phyloP scores from a whole-genome alignment of 2,329 filamentous ascomycete species.

The Mycogone perniciosa region DNA sequence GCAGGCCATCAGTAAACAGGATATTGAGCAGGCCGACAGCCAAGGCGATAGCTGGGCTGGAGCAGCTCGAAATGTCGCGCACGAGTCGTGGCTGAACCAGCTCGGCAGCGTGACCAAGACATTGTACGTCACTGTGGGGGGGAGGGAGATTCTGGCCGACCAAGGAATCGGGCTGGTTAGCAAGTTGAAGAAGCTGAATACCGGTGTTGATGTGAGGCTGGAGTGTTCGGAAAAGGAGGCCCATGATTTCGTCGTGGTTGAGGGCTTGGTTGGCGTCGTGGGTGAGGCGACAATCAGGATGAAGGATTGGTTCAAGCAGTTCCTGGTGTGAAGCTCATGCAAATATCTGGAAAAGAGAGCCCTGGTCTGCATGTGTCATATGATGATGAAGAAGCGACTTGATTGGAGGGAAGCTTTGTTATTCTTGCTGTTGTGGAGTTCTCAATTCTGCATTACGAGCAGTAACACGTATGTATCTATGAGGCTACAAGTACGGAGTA shows the following conservation, averaged over 20 bases:
- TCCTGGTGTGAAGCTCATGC: not conserved
- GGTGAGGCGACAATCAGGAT: constrained; percentile 26
- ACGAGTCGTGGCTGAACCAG: constrained; percentile 23
- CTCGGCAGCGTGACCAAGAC: constrained; percentile 16
- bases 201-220: constrained; percentile 20
- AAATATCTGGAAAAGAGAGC: no score
- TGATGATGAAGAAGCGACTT: no score
- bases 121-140: constrained; percentile 29
- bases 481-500: no score
- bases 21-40: constrained; percentile 11
- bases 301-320: constrained; percentile 25
- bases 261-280: constrained; percentile 18
- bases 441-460: no score
- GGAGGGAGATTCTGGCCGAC: constrained; percentile 27
- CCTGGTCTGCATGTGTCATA: no score
- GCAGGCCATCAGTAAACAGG: constrained; percentile 11
- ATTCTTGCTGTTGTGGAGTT: no score
- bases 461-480: no score
- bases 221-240: constrained; percentile 25
- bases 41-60: constrained; percentile 19
- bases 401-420: no score
- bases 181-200: constrained; percentile 16
- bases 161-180: constrained; percentile 22
- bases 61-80: constrained; percentile 21
- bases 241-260: constrained; percentile 29